Base-by-base conservation (phyloP, 1,139 yeast genomes). In the Pichia inconspicua region DNA sequence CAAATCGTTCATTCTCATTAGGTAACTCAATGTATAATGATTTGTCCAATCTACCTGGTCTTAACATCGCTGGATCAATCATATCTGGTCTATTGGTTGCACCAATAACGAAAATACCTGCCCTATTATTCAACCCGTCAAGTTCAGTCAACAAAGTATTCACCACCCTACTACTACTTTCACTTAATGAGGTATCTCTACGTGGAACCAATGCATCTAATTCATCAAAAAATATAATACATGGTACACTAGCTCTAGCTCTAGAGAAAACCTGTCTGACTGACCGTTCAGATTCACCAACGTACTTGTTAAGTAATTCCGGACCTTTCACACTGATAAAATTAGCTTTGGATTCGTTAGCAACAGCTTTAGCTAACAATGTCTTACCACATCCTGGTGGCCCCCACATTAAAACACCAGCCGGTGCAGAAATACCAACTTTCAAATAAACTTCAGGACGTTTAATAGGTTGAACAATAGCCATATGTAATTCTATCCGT, bases 341-440 rank as follows among this genome's bases (percentile, higher is more conserved):
- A 64, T 92, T 92, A 9, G 97, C 97, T 48, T 95, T 77, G 1
- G 96, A 87, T 66, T 92, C 97, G 63, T 92, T 90, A 14, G 98
- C 98, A 11, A 92, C 97, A 0, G 97, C 98, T 62, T 92, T 92
- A 1, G 97, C 98, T 44, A 92, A 71, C 48, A 92, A 72, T 0
- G 98, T 92, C 63, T 92, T 92, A 74, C 98, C 98, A 70, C 97
- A 92, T 25, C 98, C 98, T 2, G 98, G 98, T 1, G 98, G 99
- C 0, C 99, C 99, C 98, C 98, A 92, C 73, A 92, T 76, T 22
- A 92, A 70, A 0, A 92, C 98, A 48, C 99, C 99, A 0, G 97
- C 90, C 1, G 98, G 97, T 0, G 97, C 96, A 47, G 89, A 80
- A 37, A 92, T 90, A 65, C 99, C 99, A 10, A 92, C 97, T 54